Evolutionary conservation across 148 eudicot species (phyloP).

Genomic region (Limonium bicolor): DNA sequence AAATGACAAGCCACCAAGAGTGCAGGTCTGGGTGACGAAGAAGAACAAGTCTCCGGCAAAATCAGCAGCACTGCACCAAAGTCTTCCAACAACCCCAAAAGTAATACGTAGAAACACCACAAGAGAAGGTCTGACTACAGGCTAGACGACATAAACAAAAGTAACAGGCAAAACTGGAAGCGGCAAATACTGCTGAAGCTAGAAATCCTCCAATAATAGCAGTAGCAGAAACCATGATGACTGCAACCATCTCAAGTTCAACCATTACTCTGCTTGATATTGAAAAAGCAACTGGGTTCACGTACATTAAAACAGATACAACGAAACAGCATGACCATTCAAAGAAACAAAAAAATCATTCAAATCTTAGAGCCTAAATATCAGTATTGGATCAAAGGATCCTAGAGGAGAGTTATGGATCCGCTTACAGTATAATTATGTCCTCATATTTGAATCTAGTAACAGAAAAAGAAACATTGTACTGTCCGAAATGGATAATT

Average conservation of each 20-base stretch:
- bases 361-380: no score
- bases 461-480: no score
- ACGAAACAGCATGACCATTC: no score
- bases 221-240: constrained; percentile 66
- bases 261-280: constrained; percentile 86
- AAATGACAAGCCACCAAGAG: constrained; percentile 52
- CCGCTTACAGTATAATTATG: no score
- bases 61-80: constrained; percentile 42
- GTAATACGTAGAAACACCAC: constrained; percentile 32
- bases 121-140: constrained; percentile 46
- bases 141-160: constrained; percentile 59
- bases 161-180: constrained; percentile 45
- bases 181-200: constrained; percentile 77
- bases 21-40: constrained; percentile 40
- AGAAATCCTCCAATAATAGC: constrained; percentile 59
- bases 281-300: constrained; percentile 73
- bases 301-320: no score
- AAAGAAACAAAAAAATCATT: no score
- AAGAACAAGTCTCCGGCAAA: constrained; percentile 48
- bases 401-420: no score
- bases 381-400: no score
- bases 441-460: no score
- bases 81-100: constrained; percentile 28
- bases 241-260: constrained; percentile 64
- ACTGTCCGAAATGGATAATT: no score